Evolutionary conservation across 495 filamentous ascomycete genomes (phyloP).

Genomic region (Aspergillus wentii): DNA sequence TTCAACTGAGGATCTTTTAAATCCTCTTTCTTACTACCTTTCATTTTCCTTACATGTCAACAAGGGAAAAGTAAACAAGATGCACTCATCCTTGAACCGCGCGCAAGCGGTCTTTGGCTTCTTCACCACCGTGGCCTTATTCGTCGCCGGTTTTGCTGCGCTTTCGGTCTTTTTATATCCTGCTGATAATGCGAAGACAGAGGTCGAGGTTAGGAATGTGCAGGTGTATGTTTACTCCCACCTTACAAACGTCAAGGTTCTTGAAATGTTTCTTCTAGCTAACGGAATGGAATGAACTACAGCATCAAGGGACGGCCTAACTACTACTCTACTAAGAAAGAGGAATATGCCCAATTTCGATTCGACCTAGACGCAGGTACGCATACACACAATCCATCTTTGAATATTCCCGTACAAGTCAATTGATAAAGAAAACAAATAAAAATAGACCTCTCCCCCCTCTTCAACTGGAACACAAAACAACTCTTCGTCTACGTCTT

Average conservation of each 20-base stretch:
- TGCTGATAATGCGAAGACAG: slow-evolving; percentile 56
- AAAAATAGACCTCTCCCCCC: slow-evolving; percentile 66
- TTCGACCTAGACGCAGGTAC: slow-evolving; percentile 81
- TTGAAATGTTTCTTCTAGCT: too few relatives aligned
- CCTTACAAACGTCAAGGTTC: too few relatives aligned
- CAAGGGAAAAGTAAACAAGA: slow-evolving; percentile 47
- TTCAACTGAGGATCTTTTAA: too few relatives aligned
- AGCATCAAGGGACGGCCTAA: slow-evolving; percentile 86
- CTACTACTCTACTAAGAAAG: slow-evolving; percentile 86
- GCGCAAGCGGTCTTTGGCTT: slow-evolving; percentile 92
- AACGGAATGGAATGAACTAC: slow-evolving; percentile 5
- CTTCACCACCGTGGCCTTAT: slow-evolving; percentile 91
- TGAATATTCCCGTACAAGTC: neutral
- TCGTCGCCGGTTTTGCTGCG: slow-evolving; percentile 73
- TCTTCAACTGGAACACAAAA: slow-evolving; percentile 99
- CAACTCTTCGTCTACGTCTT: slow-evolving; percentile 94
- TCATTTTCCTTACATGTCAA: too few relatives aligned
- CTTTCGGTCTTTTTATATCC: slow-evolving; percentile 69
- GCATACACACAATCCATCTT: neutral
- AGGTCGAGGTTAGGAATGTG: slow-evolving; percentile 67
- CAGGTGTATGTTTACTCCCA: slow-evolving; percentile 65
- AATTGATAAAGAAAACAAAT: slow-evolving; percentile 4
- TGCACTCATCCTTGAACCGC: slow-evolving; percentile 84
- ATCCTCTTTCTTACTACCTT: too few relatives aligned
- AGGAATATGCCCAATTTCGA: slow-evolving; percentile 90